Base-by-base conservation (phyloP, 2,329 filamentous ascomycete genomes). In the Beauveria caledonica region DNA sequence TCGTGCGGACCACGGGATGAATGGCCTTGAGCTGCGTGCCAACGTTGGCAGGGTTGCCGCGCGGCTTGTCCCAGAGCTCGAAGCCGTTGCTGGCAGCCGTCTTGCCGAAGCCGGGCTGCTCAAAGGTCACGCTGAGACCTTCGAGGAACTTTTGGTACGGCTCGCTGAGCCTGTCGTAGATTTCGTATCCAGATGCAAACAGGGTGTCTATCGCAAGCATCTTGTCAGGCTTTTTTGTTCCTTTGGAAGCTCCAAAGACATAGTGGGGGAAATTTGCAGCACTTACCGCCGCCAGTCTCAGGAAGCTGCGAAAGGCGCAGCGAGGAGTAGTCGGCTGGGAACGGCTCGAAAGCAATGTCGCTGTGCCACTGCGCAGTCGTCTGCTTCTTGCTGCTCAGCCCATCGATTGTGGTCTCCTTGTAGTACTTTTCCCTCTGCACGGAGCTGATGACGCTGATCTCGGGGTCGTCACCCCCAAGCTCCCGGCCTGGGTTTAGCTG, bases 171-270 rank as follows among this genome's bases (percentile, higher is more conserved):
- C 83, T 79, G 66, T 89, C 85, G 66, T 86, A 88, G 13, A 87
- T 71, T 65, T 88, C 85, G 67, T 87, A 87, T 0, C 84, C 84
- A 0, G 83, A 86, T 0, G 85, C 86, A 84, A 85, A 88, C 6
- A 88, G 77, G 0, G 86, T 87, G 69, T 82, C 78, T 78, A 36
- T 11, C 10, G 29, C 42, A 10, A 29, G 15, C 3, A 39, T 10
- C 3, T 17, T n/a, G 40, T 23, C 27, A 44, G 10, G 1, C 15
- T 13, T 19, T 1, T 0, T 3, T 29, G 42, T 45, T 19, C 8
- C 5, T 11, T 1, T n/a, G 15, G 9, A 11, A 19, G 9, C 40
- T 19, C 40, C 1, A 42, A 3, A 10, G 3, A 1, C 3, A 10
- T 3, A 9, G 9, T n/a, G 2, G 29, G 29, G 4, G 11, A 11